Evolutionary conservation across 2,329 filamentous ascomycete species (phyloP), one percentile per base, ranked within the genome.

Genomic region (Sarocladiaceae sp.): DNA sequence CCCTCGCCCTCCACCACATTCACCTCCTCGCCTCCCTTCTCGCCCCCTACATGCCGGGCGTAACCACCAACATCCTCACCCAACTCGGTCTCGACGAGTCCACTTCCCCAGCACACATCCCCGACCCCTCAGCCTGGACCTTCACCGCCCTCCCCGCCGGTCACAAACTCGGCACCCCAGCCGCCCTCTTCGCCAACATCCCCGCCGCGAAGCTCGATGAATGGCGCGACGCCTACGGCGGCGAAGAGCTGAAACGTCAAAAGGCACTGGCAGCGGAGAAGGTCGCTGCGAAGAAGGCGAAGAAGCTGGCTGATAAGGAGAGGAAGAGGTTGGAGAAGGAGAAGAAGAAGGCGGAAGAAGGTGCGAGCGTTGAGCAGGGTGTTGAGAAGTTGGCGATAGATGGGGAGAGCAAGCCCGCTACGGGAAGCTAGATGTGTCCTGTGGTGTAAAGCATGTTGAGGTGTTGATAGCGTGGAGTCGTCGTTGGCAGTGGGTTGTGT

Each of bases 41-140:
- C 53, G 82, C 84, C 50, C 92, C 92, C 0, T 97, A 93, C 71
- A 89, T 97, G 77, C 91, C 90, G 36, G 79, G 79, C n/a, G 92
- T 87, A 8, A 78, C 87, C 3, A 78, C 78, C 54, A 82, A 83
- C 28, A 96, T 97, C 60, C 81, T 90, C 58, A 70, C 80, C 56
- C 93, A 97, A 72, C 80, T 97, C 25, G 50, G 25, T 3, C 25
- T 44, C 48, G 86, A 44, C 66, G 81, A 51, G 57, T 67, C 54
- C 70, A 80, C 62, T 69, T 58, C 54, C 78, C 12, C 44, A 10
- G 26, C 26, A 13, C 44, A 33, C 26, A 56, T 66, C 46, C 69
- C 70, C 31, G 90, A 92, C 55, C 86, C 88, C 1, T 80, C 86
- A 56, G 76, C 73, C 40, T 94, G 88, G 86, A 64, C 66, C 17